These are phyloP conservation scores for Fistulifera solaris DNA, from an alignment of 108 stramenopile species.

Conservation along the genomic window DNA sequence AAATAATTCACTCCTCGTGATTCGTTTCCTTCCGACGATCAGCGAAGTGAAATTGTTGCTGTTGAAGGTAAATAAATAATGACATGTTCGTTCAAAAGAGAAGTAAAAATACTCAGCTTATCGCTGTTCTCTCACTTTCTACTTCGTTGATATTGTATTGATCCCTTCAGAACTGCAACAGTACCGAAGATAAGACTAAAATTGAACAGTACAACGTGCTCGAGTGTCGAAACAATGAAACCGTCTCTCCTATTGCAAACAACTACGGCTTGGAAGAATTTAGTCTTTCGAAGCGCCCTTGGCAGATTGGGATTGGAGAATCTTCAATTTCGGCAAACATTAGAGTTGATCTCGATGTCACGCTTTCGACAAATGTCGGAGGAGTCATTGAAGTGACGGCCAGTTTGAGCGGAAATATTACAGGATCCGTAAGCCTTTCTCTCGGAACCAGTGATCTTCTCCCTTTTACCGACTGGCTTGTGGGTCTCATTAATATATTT, in stretches of 20 bases:
- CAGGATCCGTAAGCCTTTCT: constrained; percentile 2
- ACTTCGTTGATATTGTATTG: too few relatives aligned
- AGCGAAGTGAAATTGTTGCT: constrained; percentile 4
- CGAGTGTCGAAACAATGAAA: not conserved
- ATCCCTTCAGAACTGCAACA: not conserved
- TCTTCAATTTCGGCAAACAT: constrained; percentile 14
- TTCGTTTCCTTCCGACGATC: constrained; percentile 14
- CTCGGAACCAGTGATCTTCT: constrained; percentile 7
- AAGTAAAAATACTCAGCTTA: too few relatives aligned
- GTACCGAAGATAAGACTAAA: not conserved
- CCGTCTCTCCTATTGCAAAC: not conserved
- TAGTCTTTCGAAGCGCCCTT: constrained; percentile 8
- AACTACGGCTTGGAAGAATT: constrained; percentile 11
- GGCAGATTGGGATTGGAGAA: constrained; percentile 14
- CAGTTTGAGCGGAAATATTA: constrained; percentile 4
- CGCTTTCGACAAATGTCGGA: too few relatives aligned
- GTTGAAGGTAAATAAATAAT: not conserved
- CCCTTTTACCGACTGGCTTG: constrained; percentile 7
- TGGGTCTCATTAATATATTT: constrained; percentile 12
- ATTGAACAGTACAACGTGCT: not conserved
- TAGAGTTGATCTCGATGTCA: constrained; percentile 11
- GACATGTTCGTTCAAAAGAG: not conserved
- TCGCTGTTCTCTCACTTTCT: too few relatives aligned
- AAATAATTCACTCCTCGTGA: not conserved
- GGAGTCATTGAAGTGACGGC: constrained; percentile 12